Percentiles rank a stretch among this genome's conserved stretches.
These are phyloP conservation scores for Nasturtium officinale DNA, from an alignment of 345 rosid genomes.

Conservation along the genomic window DNA sequence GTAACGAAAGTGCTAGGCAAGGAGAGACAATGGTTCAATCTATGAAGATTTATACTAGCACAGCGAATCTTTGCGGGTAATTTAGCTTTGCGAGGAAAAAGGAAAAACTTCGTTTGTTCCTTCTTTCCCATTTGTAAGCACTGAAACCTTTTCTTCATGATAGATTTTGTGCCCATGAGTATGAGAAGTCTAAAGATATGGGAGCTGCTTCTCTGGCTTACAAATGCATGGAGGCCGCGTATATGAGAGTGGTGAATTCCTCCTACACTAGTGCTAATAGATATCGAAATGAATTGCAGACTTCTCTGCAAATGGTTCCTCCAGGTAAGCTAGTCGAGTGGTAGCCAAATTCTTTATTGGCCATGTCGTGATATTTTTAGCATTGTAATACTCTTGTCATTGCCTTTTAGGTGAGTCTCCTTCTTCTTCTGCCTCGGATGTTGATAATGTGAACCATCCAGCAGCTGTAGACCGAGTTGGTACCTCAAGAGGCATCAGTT, in stretches of 20 bases:
- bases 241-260: constrained; percentile 85
- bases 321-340: constrained; percentile 58
- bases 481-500: constrained; percentile 64
- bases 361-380: background rate
- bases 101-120: background rate
- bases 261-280: constrained; percentile 66
- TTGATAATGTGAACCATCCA: constrained; percentile 85
- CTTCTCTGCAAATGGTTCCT: constrained; percentile 74
- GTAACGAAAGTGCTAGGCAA: constrained; percentile 63
- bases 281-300: constrained; percentile 76
- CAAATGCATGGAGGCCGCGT: constrained; percentile 96
- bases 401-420: constrained; percentile 82
- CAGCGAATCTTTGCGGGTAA: constrained; percentile 98
- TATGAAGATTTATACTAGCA: constrained; percentile 68
- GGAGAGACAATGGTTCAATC: constrained; percentile 73
- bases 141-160: constrained; percentile 22
- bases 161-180: constrained; percentile 95
- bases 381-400: constrained; percentile 30
- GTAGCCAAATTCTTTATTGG: constrained; percentile 10
- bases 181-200: constrained; percentile 86
- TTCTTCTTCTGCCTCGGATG: constrained; percentile 95
- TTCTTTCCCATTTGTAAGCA: constrained; percentile 29
- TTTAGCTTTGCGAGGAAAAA: constrained; percentile 36
- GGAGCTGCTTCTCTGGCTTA: constrained; percentile 97
- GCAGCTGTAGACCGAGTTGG: constrained; percentile 65